Percentiles rank a stretch among this genome's conserved stretches.
phyloP scores from a whole-genome alignment of 164 flowering plant genomes.

The Macadamia integrifolia region DNA sequence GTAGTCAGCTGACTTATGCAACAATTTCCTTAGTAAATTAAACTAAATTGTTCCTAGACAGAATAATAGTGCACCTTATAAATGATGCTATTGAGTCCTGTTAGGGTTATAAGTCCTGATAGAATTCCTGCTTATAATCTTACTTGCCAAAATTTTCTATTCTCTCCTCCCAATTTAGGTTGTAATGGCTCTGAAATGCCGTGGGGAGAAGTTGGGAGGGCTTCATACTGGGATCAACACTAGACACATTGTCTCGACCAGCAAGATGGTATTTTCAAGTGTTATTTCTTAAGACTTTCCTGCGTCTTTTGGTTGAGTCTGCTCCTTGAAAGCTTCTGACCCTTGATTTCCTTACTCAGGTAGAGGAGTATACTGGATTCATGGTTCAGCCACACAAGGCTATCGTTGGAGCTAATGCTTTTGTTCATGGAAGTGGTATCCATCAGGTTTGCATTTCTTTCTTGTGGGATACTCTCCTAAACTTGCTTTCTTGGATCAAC shows the following conservation, averaged over 20 bases:
- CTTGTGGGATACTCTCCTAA: too few species aligned
- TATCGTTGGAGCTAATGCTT: conserved; percentile 96
- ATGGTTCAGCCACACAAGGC: conserved; percentile 94
- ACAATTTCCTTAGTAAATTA: too few species aligned
- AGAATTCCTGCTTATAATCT: too few species aligned
- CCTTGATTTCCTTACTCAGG: conserved; percentile 33
- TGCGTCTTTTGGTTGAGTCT: conserved; percentile 4
- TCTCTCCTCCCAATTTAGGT: conserved; percentile 19
- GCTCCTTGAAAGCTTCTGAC: conserved; percentile 4
- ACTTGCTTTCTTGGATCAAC: too few species aligned
- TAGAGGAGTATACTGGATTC: conserved; percentile 76
- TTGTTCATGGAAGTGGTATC: conserved; percentile 98
- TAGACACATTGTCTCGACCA: conserved; percentile 64
- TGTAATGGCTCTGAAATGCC: conserved; percentile 82
- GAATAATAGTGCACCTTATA: too few species aligned
- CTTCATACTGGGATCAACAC: conserved; percentile 76
- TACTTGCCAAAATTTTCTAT: too few species aligned
- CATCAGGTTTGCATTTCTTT: conserved; percentile 60
- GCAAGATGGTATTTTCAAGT: conserved; percentile 74
- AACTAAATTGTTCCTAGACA: too few species aligned
- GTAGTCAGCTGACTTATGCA: too few species aligned
- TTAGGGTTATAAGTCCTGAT: too few species aligned
- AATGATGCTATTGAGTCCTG: too few species aligned
- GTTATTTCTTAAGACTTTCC: background rate
- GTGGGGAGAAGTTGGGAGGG: conserved; percentile 70